Evolutionary conservation across 140 eudicot genomes (phyloP), one percentile per base, ranked within the genome.

Genomic region (Senecio squalidus): DNA sequence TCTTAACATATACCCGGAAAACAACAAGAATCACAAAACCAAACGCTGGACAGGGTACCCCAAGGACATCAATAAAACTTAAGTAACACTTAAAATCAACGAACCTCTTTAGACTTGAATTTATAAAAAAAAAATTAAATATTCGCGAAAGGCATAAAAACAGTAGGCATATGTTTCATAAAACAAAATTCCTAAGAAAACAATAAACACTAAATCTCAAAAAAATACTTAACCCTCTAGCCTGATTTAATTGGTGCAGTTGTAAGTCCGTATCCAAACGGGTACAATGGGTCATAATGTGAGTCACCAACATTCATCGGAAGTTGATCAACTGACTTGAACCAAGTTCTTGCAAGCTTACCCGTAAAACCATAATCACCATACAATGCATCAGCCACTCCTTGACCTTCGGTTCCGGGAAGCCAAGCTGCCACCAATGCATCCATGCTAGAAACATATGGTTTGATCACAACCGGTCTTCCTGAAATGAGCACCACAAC

Each of bases 371-470:
- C 85, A 66, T 71, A 79, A 55, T 82, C 85, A n/a, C 95, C 95
- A 63, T 67, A 86, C 53, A 82, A 31, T 20, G 82, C 82, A 80
- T 85, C 90, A 2, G 86, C 76, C 10, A 85, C 79, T 1, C 95
- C 95, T 74, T 82, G 82, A 16, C 88, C 95, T 54, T 86, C 95
- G 2, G 53, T 58, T 22, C 92, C 95, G 0, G 95, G 95, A 7
- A 86, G 77, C 95, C 95, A 86, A n/a, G 88, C 95, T 0, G 91
- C 95, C 9, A 82, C 91, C 17, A 85, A 39, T 2, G 84, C 95
- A 47, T 85, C 86, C 29, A 85, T 85, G 13, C 39, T 46, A 0
- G 71, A 18, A 14, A 85, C 55, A 58, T 82, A 79, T 0, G 95
- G 95, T 71, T 82, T 74, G 6, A 85, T 68, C 67, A 79, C 82